Conservation (phyloP, 1,139 yeast species). For the Arxiozyma bovina region DNA sequence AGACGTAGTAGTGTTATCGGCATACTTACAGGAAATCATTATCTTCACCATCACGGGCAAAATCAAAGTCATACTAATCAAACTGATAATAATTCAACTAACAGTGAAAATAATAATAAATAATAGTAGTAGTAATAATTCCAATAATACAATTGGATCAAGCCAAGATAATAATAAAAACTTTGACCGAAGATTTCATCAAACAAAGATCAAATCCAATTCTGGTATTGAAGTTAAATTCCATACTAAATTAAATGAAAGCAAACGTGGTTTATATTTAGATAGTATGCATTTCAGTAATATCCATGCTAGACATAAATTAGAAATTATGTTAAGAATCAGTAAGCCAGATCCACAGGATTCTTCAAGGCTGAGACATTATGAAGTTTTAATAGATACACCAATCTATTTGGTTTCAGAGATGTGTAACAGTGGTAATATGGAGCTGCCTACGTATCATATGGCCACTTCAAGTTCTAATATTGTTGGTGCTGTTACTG, state of each 20-base stretch:
- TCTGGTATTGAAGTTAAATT: constrained; percentile 22
- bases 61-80: neutral
- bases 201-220: constrained; percentile 18
- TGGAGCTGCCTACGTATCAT: constrained; percentile 65
- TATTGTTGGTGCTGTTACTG: neutral
- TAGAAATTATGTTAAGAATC: constrained; percentile 71
- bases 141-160: neutral
- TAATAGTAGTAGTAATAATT: neutral
- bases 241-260: constrained; percentile 22
- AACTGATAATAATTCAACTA: neutral
- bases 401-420: constrained; percentile 70
- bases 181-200: constrained; percentile 17
- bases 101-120: neutral
- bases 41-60: neutral
- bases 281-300: constrained; percentile 62
- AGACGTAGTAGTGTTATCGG: constrained; percentile 24
- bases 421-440: constrained; percentile 58
- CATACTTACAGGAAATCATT: constrained; percentile 16
- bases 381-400: constrained; percentile 85
- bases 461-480: constrained; percentile 32
- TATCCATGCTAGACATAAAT: constrained; percentile 62
- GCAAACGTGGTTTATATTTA: constrained; percentile 45
- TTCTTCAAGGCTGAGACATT: constrained; percentile 60
- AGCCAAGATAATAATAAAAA: neutral
- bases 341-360: constrained; percentile 54